These are phyloP conservation scores for Trametes hirsuta DNA, from an alignment of 1,284 basidiomycete genomes.

Conservation along the genomic window DNA sequence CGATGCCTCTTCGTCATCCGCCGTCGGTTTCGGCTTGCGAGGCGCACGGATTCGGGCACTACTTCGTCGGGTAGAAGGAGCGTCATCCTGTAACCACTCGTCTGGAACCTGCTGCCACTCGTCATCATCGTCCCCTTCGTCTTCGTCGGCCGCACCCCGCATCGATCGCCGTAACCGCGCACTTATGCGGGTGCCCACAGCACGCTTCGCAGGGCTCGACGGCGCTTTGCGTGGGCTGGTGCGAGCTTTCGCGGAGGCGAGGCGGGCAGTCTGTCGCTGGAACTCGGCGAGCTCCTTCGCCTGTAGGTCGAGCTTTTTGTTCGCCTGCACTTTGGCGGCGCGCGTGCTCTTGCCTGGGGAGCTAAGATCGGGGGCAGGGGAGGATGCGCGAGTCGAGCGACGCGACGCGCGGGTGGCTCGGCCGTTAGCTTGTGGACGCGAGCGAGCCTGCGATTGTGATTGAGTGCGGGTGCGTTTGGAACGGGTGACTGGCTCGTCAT, in stretches of 20 bases:
- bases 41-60: conserved; percentile 18
- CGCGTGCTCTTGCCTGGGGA: conserved; percentile 47
- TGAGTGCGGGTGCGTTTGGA: conserved; percentile 34
- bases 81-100: conserved; percentile 61
- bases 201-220: conserved; percentile 30
- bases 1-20: conserved; percentile 3
- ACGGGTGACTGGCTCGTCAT: conserved; percentile 27
- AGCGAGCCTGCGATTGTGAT: background rate
- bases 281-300: conserved; percentile 68
- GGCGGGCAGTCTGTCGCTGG: conserved; percentile 49
- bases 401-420: conserved; percentile 25
- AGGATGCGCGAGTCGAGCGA: conserved; percentile 33
- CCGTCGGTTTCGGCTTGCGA: conserved; percentile 16
- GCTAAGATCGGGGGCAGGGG: conserved; percentile 27
- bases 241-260: conserved; percentile 6
- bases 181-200: conserved; percentile 65
- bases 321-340: conserved; percentile 72
- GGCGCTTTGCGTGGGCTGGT: conserved; percentile 17
- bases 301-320: conserved; percentile 66
- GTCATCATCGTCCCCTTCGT: conserved; percentile 47
- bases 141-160: conserved; percentile 41
- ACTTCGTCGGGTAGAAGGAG: conserved; percentile 11
- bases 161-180: conserved; percentile 48
- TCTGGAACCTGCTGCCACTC: conserved; percentile 81
- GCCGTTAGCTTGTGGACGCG: conserved; percentile 13